Evolutionary conservation across 2,329 filamentous ascomycete genomes (phyloP).

Genomic region (Microdochium nivale): DNA sequence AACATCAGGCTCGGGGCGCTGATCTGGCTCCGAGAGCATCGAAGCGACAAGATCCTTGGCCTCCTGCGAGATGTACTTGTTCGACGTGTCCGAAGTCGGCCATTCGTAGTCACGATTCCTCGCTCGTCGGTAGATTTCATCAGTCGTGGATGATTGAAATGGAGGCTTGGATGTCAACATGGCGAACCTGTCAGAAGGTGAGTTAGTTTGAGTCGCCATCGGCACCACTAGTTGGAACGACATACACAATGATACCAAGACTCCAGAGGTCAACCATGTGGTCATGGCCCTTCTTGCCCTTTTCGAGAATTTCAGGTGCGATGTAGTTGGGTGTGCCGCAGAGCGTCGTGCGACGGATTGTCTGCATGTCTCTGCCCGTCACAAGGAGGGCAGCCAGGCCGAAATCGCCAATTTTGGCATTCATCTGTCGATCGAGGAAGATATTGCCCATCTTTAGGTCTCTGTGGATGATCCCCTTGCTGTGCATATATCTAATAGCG

Average conservation of each 20-base stretch:
- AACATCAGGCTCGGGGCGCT: constrained; percentile 64
- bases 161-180: constrained; percentile 95
- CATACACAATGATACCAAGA: constrained; percentile 85
- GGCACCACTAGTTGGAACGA: not conserved
- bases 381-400: constrained; percentile 86
- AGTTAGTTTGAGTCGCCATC: constrained; percentile 8
- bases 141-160: constrained; percentile 85
- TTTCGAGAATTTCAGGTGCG: constrained; percentile 90
- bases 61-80: constrained; percentile 64
- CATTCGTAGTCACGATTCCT: constrained; percentile 70
- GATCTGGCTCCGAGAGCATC: constrained; percentile 67
- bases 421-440: constrained; percentile 90
- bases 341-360: constrained; percentile 77
- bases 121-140: constrained; percentile 73
- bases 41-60: constrained; percentile 70
- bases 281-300: constrained; percentile 88
- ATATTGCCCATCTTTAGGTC: constrained; percentile 98
- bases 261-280: constrained; percentile 99
- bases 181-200: constrained; percentile 60
- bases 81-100: constrained; percentile 57
- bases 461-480: constrained; percentile 89
- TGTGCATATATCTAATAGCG: constrained; percentile 96
- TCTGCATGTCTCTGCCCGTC: constrained; percentile 83
- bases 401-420: constrained; percentile 97
- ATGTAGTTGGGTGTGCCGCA: constrained; percentile 99